Conservation (phyloP, 2,329 filamentous ascomycete species). For the Didymella sp. region DNA sequence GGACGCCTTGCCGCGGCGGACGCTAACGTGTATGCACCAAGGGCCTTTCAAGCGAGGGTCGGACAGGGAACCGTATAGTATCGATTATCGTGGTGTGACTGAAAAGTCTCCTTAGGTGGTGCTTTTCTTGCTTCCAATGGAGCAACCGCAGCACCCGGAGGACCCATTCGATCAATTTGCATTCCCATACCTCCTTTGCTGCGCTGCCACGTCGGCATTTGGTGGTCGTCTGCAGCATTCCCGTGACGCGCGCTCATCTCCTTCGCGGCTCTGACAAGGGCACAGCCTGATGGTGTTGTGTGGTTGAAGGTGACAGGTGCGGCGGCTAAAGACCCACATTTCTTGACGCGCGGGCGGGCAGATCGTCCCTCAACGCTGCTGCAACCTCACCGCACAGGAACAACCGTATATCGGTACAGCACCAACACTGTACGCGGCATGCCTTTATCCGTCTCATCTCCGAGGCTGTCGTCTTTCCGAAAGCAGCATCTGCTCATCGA, state of each 20-base stretch:
- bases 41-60: conserved; percentile 10
- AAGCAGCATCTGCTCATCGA: conserved; percentile 80
- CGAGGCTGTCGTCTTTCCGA: conserved; percentile 60
- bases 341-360: conserved; percentile 6
- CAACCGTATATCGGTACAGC: background rate
- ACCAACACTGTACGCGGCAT: conserved; percentile 12
- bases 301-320: conserved; percentile 16
- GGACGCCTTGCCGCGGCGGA: conserved; percentile 27
- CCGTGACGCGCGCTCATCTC: conserved; percentile 30
- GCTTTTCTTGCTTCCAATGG: conserved; percentile 13
- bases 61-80: conserved; percentile 13
- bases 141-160: conserved; percentile 8
- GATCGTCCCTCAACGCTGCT: conserved; percentile 20
- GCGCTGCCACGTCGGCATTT: conserved; percentile 27
- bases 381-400: conserved; percentile 15
- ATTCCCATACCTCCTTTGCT: conserved; percentile 2
- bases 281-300: conserved; percentile 12
- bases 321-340: conserved; percentile 17
- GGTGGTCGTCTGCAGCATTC: conserved; percentile 11
- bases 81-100: conserved; percentile 29
- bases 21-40: conserved; percentile 17
- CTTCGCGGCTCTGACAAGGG: conserved; percentile 16
- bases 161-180: background rate
- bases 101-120: conserved; percentile 4
- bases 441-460: conserved; percentile 22